Evolutionary conservation across 176 grass and related monocot species (phyloP), one percentile per base, ranked within the genome.

Genomic region (Oryza punctata): DNA sequence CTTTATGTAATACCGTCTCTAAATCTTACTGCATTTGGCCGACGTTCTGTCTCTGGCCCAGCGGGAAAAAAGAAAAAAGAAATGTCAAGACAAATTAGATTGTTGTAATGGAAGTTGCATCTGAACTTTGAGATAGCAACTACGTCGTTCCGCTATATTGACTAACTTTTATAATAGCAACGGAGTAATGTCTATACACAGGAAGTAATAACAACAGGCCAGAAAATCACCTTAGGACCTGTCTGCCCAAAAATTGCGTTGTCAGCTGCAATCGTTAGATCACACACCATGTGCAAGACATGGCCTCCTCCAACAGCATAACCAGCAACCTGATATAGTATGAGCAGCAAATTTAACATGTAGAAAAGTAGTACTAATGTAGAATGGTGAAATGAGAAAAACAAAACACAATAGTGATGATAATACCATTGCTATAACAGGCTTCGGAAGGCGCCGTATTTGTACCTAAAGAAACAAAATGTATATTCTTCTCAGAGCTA

Each of bases 221-320:
- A 63, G 12, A 47, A n/a, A 84, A 78, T 75, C 21, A 98, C 91
- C 96, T 98, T 95, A 19, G 96, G 93, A 16, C 89, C 96, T 46
- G 96, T 98, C 79, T 95, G 92, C 29, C 96, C 92, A 84, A 98
- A 95, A 67, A 98, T 88, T 18, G 96, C 82, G 63, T 98, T 98
- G 79, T 98, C 89, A 83, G 92, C 91, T 85, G 92, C 96, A 80
- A 98, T 87, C 64, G 96, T 95, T 25, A 95, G 47, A 82, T 95
- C 91, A 76, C 93, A 98, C 12, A 98, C 93, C 96, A 98, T 98
- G 30, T 95, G 95, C 28, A 98, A 88, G 73, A 98, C 64, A 86
- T 94, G 95, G 14, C 95, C 95, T 28, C 95, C 92, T 29, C 95
- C 95, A 63, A 97, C 75, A 86, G 95, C 95, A 77, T 94, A 97